Percentiles rank a stretch among this genome's conserved stretches.
phyloP scores from a whole-genome alignment of 192 early-diverging fungal genomes.

The Coemansia guatemalensis region DNA sequence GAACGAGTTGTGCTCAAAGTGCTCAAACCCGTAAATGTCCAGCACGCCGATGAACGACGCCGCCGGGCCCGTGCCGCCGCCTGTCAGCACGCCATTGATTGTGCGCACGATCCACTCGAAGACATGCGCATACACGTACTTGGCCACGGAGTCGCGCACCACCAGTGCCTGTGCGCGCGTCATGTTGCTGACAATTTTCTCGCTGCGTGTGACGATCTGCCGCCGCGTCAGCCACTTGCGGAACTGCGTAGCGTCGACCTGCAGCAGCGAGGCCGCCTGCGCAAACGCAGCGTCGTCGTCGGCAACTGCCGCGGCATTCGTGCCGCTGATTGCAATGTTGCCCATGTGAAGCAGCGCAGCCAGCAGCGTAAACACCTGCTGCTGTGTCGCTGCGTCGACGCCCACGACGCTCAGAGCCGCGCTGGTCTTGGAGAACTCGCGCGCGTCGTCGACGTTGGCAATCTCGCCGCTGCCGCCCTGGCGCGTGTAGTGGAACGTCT shows the following conservation, averaged over 20 bases:
- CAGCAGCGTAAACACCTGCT: conserved; percentile 87
- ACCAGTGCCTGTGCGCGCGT: conserved; percentile 71
- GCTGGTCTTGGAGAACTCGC: conserved; percentile 87
- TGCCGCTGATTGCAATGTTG: conserved; percentile 83
- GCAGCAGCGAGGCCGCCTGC: conserved; percentile 72
- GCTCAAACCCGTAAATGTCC: conserved; percentile 99
- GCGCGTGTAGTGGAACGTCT: conserved; percentile 85
- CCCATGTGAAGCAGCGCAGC: conserved; percentile 94
- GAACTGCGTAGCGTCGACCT: conserved; percentile 77
- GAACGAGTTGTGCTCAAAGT: conserved; percentile 99
- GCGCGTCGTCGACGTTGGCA: conserved; percentile 86
- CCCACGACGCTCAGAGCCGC: conserved; percentile 84
- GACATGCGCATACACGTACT: conserved; percentile 93
- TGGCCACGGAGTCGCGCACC: conserved; percentile 91
- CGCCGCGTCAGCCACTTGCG: conserved; percentile 93
- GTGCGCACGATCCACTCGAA: conserved; percentile 96
- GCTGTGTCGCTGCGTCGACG: conserved; percentile 78
- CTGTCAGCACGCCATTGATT: conserved; percentile 77
- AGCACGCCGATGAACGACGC: conserved; percentile 94
- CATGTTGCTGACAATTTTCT: conserved; percentile 87
- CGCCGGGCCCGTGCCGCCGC: conserved; percentile 18
- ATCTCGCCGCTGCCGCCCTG: conserved; percentile 85
- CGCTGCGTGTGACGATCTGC: conserved; percentile 86
- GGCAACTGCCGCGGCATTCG: conserved; percentile 63
- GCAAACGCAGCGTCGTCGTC: conserved; percentile 76